Conservation (phyloP, 2,329 filamentous ascomycete species). For the Claviceps capensis region DNA sequence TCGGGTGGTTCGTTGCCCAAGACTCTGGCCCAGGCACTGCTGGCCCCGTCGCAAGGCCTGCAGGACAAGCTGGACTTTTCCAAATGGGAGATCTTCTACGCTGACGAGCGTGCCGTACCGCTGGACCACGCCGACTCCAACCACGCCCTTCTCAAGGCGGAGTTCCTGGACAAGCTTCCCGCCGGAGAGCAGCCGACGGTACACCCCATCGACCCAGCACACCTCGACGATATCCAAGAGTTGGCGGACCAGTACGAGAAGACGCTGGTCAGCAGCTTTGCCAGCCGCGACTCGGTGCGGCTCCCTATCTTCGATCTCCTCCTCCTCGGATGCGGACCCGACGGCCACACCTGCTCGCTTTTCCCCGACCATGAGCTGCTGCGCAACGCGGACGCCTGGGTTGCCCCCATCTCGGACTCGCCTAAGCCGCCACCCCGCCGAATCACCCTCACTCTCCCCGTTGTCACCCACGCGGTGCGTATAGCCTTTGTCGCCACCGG, state of each 20-base stretch:
- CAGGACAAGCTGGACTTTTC: constrained; percentile 59
- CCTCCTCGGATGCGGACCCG: constrained; percentile 84
- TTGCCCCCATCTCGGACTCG: constrained; percentile 80
- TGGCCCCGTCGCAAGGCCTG: constrained; percentile 36
- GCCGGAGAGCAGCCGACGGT: constrained; percentile 52
- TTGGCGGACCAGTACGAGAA: constrained; percentile 91
- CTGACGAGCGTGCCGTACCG: constrained; percentile 89
- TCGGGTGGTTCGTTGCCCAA: constrained; percentile 89
- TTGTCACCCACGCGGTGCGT: constrained; percentile 73
- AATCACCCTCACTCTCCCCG: constrained; percentile 85
- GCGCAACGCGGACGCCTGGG: constrained; percentile 80
- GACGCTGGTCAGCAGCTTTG: constrained; percentile 71
- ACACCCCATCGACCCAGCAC: constrained; percentile 56
- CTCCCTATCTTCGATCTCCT: constrained; percentile 91
- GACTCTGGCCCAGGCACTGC: constrained; percentile 71
- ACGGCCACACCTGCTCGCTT: constrained; percentile 92
- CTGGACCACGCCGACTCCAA: constrained; percentile 90
- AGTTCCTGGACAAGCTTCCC: constrained; percentile 82
- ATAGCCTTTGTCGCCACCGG: constrained; percentile 90
- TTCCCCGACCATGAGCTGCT: constrained; percentile 85
- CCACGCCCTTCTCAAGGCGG: constrained; percentile 74
- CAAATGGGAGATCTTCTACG: constrained; percentile 97
- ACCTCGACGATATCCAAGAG: constrained; percentile 71
- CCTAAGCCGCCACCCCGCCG: constrained; percentile 86
- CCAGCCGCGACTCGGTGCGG: constrained; percentile 84